A percentile compares a stretch with the other conserved stretches of the same genome.
These are phyloP conservation scores for Moesziomyces sp. DNA, from an alignment of 1,284 basidiomycete genomes.

Conservation along the genomic window DNA sequence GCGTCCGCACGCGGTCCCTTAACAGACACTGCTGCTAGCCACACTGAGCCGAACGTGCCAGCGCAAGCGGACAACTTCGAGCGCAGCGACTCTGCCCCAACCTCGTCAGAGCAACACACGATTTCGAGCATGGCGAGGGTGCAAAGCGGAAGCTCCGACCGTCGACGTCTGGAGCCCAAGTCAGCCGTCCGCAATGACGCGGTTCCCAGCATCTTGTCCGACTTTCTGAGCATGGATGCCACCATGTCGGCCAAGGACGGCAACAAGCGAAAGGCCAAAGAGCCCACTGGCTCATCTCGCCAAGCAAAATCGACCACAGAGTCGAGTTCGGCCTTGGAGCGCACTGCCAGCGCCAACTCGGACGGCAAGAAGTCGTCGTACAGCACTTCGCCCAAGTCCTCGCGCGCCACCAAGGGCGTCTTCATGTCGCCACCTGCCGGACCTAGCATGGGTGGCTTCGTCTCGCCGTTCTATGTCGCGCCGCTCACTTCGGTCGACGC, in stretches of 20 bases:
- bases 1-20: no score
- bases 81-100: background rate
- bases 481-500: constrained; percentile 40
- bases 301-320: background rate
- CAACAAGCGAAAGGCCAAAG: constrained; percentile 12
- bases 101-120: background rate
- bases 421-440: constrained; percentile 35
- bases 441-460: constrained; percentile 41
- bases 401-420: constrained; percentile 32
- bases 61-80: background rate
- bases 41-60: background rate
- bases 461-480: constrained; percentile 48
- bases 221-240: constrained; percentile 41
- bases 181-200: constrained; percentile 33
- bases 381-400: constrained; percentile 30
- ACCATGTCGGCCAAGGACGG: constrained; percentile 10
- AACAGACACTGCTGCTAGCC: background rate
- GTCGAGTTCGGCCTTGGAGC: constrained; percentile 9
- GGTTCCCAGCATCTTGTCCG: constrained; percentile 34
- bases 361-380: constrained; percentile 27
- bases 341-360: constrained; percentile 24
- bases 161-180: constrained; percentile 30
- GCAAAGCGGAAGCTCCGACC: constrained; percentile 7
- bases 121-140: constrained; percentile 5
- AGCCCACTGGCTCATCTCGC: background rate